Base-by-base conservation (phyloP, 805 yeast species). In the Spathaspora girioi region DNA sequence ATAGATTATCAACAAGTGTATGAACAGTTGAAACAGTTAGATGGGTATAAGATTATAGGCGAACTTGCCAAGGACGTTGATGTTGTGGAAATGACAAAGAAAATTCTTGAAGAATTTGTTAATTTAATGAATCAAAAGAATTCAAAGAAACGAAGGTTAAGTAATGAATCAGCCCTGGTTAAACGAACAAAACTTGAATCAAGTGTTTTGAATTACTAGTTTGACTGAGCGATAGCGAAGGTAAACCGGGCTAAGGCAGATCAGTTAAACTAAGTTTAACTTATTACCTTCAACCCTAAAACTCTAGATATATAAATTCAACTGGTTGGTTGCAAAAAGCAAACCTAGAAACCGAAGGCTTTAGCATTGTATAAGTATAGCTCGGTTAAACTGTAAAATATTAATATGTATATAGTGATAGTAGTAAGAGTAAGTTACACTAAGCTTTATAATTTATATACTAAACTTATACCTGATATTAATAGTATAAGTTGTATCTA, bases 111-210 rank as follows among this genome's bases (percentile, higher is more conserved):
- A 11, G 38, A 19, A 29, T 50, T 54, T 47, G 43, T 47, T 9
- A 32, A 26, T 23, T 23, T 29, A 18, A 38, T 52, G 15, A 50
- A 48, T 44, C 29, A 38, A 9, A 50, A 40, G 14, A n/a, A 38
- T 12, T 50, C 56, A 26, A 47, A 48, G n/a, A 38, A 47, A 32
- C 31, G 55, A 29, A 42, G 38, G 19, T 14, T 19, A 9, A 48
- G 49, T 9, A 43, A 38, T 2, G 43, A 43, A 14, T 15, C 51
- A 6, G 6, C 26, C 14, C 49, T 48, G 6, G 9, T 46, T 11
- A 56, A 56, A 50, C 47, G 55, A 38, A 19, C n/a, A 11, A 57
- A 51, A 38, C 12, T 42, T 9, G 55, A 56, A n/a, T 43, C 43
- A 38, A 51, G n/a, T 15, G 46, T 44, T 23, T 17, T 41, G 31